These are phyloP conservation scores for Rhinocladiella mackenziei DNA, from an alignment of 2,329 filamentous ascomycete species.

Conservation along the genomic window DNA sequence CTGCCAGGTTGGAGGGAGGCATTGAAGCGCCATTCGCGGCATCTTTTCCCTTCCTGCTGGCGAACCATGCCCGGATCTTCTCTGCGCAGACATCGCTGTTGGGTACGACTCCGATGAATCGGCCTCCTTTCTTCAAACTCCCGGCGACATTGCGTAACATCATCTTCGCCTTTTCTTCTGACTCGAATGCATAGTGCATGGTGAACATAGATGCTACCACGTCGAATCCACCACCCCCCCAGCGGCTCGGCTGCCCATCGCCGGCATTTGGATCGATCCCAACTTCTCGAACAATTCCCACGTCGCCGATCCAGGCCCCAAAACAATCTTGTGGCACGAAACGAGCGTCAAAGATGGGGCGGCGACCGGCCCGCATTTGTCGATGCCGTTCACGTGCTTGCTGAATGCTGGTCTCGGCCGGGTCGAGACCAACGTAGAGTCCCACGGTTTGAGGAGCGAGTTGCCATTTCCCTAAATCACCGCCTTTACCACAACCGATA, in stretches of 20 bases:
- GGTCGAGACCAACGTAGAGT: constrained; percentile 90
- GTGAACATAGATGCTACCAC: constrained; percentile 99
- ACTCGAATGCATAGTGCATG: constrained; percentile 98
- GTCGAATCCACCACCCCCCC: constrained; percentile 78
- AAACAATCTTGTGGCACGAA: constrained; percentile 94
- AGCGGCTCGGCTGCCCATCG: constrained; percentile 56
- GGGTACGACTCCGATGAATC: constrained; percentile 93
- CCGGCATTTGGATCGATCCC: constrained; percentile 74
- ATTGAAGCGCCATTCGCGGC: constrained; percentile 33
- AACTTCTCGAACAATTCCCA: constrained; percentile 77
- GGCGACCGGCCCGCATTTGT: constrained; percentile 61
- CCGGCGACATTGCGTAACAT: constrained; percentile 94
- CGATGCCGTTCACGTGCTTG: constrained; percentile 83
- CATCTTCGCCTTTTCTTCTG: constrained; percentile 77
- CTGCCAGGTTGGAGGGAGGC: constrained; percentile 10
- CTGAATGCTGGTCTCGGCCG: constrained; percentile 84
- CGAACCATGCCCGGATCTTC: constrained; percentile 73
- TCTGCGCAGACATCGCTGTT: constrained; percentile 86
- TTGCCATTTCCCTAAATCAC: constrained; percentile 94
- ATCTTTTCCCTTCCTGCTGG: constrained; percentile 47
- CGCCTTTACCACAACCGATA: constrained; percentile 94
- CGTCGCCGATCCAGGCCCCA: constrained; percentile 73
- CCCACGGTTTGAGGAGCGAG: constrained; percentile 86
- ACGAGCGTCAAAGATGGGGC: constrained; percentile 72
- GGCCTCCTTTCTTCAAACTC: constrained; percentile 84